A percentile compares a stretch with the other conserved stretches of the same genome.
Evolutionary conservation across 768 basidiomycete species (phyloP).

Genomic region (Psilocybe subaeruginosa): DNA sequence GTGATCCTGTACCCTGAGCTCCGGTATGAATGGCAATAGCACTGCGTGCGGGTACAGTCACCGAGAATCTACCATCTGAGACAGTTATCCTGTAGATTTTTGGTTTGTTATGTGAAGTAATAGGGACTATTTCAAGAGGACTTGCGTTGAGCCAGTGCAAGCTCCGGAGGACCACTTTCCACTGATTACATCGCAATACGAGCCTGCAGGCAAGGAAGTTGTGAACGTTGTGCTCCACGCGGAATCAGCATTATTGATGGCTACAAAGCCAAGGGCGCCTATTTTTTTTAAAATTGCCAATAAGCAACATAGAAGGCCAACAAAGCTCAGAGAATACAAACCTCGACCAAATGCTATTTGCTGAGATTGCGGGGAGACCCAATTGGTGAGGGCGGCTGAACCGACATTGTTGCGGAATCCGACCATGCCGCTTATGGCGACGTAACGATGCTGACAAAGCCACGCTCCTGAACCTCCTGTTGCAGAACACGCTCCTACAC

Average conservation of each 20-base stretch:
- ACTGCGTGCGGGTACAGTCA: slow-evolving; percentile 50
- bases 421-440: slow-evolving; percentile 62
- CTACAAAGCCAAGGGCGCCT: slow-evolving; percentile 64
- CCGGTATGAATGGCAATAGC: slow-evolving; percentile 62
- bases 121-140: background rate
- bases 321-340: slow-evolving; percentile 13
- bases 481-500: slow-evolving; percentile 50
- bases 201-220: slow-evolving; percentile 58
- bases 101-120: background rate
- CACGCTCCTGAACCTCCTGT: slow-evolving; percentile 60
- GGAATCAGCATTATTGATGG: slow-evolving; percentile 66
- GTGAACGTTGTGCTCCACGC: slow-evolving; percentile 58
- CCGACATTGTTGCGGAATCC: slow-evolving; percentile 67
- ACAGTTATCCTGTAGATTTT: slow-evolving; percentile 47
- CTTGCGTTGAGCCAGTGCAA: slow-evolving; percentile 58
- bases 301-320: background rate
- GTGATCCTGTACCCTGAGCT: slow-evolving; percentile 32
- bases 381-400: slow-evolving; percentile 49
- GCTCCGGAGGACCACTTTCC: slow-evolving; percentile 41
- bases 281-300: background rate
- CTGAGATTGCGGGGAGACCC: slow-evolving; percentile 57
- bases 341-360: slow-evolving; percentile 74
- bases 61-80: slow-evolving; percentile 50
- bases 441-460: slow-evolving; percentile 69
- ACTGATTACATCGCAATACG: slow-evolving; percentile 68